Conservation (phyloP, 495 filamentous ascomycete species). For the Jackrogersella multiformis region DNA sequence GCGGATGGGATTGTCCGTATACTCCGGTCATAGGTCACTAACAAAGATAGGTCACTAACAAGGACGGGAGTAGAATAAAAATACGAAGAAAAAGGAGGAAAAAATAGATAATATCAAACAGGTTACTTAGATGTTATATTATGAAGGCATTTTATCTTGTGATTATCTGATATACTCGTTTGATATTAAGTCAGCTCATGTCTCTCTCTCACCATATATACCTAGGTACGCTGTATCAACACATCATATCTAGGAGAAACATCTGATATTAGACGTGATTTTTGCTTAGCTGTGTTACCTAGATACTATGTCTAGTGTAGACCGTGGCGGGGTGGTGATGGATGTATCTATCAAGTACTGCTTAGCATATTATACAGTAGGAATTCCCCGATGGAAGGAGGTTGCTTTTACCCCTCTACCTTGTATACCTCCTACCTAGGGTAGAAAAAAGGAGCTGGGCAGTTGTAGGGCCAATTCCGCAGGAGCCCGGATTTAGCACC, state of each 20-base stretch:
- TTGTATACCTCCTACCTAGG: background rate
- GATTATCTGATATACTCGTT: slow-evolving; percentile 36
- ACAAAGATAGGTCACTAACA: background rate
- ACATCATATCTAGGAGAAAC: slow-evolving; percentile 23
- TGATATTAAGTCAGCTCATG: slow-evolving; percentile 38
- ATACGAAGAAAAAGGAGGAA: background rate
- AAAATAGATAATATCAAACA: background rate
- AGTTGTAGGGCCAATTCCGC: slow-evolving; percentile 29
- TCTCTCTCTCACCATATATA: slow-evolving; percentile 20
- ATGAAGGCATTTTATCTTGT: slow-evolving; percentile 27
- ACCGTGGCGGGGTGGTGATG: slow-evolving; percentile 13
- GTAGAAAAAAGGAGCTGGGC: slow-evolving; percentile 12
- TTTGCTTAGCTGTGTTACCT: background rate
- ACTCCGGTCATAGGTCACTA: background rate
- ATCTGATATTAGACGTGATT: slow-evolving; percentile 34
- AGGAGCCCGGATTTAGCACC: slow-evolving; percentile 32
- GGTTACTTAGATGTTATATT: slow-evolving; percentile 20
- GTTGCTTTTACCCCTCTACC: slow-evolving; percentile 36
- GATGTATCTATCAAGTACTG: slow-evolving; percentile 38
- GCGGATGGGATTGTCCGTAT: slow-evolving; percentile 26
- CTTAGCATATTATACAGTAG: slow-evolving; percentile 35
- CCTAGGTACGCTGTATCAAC: too few species aligned
- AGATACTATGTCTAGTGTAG: too few species aligned
- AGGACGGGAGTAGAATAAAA: background rate
- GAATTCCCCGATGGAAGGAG: slow-evolving; percentile 30